Conservation (phyloP, 2,329 filamentous ascomycete genomes). For the Gnomoniopsis sp. region DNA sequence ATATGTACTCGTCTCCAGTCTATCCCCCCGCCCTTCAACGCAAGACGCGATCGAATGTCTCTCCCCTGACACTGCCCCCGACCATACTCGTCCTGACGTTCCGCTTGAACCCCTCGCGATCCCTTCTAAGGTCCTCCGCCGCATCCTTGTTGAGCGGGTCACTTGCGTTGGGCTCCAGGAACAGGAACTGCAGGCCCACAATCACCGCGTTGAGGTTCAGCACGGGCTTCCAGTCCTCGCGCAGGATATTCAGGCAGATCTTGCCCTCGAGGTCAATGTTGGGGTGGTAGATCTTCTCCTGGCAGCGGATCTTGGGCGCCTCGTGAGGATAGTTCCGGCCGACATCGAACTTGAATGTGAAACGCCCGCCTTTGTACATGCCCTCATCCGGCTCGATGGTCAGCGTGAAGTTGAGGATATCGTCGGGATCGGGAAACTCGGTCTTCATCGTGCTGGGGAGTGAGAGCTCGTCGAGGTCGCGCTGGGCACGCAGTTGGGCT, state of each 20-base stretch:
- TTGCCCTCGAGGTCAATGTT: conserved; percentile 98
- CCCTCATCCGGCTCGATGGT: conserved; percentile 82
- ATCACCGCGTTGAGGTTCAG: conserved; percentile 96
- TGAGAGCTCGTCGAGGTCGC: conserved; percentile 81
- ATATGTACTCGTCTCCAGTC: no score
- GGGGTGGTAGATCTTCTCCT: conserved; percentile 97
- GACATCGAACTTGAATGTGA: conserved; percentile 89
- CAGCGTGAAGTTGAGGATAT: conserved; percentile 80
- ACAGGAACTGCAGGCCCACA: conserved; percentile 92
- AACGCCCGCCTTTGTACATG: conserved; percentile 82
- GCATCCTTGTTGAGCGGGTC: conserved; percentile 99
- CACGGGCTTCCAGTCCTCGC: conserved; percentile 99
- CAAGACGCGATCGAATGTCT: conserved; percentile 74
- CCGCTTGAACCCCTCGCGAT: conserved; percentile 84
- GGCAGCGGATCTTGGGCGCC: conserved; percentile 94
- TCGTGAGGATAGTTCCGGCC: conserved; percentile 96
- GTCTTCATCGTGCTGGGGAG: conserved; percentile 78
- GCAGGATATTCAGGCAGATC: conserved; percentile 93
- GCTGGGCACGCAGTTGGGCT: conserved; percentile 91
- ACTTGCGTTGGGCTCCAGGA: conserved; percentile 94
- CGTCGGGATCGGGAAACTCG: conserved; percentile 76
- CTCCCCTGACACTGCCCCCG: conserved; percentile 71
- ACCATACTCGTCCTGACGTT: conserved; percentile 84
- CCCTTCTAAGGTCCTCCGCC: conserved; percentile 82
- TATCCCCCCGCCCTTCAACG: conserved; percentile 42